Conservation (phyloP, 306 rosid genomes). For the Cicer yamashitae region DNA sequence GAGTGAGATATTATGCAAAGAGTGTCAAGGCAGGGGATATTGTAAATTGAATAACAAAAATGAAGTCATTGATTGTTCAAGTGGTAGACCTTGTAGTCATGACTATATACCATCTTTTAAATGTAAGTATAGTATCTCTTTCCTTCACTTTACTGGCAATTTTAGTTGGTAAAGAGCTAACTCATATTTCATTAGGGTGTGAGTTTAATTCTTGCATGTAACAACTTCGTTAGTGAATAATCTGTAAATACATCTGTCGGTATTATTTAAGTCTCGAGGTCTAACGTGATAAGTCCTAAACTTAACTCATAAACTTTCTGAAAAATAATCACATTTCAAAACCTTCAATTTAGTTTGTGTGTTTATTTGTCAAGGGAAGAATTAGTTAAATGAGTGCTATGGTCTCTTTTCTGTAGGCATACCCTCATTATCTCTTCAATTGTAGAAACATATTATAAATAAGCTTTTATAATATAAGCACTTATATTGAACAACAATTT, state of each 20-base stretch:
- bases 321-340: neutral
- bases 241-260: too few species aligned
- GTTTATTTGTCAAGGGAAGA: neutral
- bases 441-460: too few species aligned
- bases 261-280: too few species aligned
- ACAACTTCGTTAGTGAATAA: too few species aligned
- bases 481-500: too few species aligned
- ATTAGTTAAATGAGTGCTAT: neutral
- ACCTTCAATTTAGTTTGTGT: neutral
- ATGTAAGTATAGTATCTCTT: constrained; percentile 1
- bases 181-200: too few species aligned
- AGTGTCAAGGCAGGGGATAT: constrained; percentile 28
- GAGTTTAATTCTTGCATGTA: too few species aligned
- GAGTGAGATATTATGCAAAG: constrained; percentile 2
- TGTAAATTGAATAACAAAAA: constrained; percentile 15
- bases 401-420: neutral
- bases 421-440: too few species aligned
- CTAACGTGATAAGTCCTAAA: too few species aligned
- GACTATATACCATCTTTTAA: neutral
- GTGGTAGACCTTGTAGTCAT: neutral
- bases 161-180: too few species aligned
- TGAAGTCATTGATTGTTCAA: constrained; percentile 25
- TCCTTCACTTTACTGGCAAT: neutral
- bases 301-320: too few species aligned
- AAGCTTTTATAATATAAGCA: too few species aligned